These are phyloP conservation scores for Dothiorella sarmentorum DNA, from an alignment of 2,329 filamentous ascomycete genomes.

Conservation along the genomic window DNA sequence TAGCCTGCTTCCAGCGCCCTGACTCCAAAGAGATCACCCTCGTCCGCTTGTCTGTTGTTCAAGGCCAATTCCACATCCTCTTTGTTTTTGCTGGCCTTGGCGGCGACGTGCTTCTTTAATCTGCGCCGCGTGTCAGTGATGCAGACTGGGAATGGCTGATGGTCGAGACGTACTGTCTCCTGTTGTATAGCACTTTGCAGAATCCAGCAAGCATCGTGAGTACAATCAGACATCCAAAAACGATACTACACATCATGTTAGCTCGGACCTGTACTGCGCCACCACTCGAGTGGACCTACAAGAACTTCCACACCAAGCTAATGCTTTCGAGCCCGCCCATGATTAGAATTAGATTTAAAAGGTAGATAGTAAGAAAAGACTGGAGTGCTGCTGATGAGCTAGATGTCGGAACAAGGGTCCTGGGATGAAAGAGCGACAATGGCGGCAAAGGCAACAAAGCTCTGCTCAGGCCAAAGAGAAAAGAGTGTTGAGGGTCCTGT, in stretches of 20 bases:
- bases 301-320: constrained; percentile 37
- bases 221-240: constrained; percentile 32
- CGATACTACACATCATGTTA: constrained; percentile 27
- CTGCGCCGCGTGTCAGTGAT: constrained; percentile 20
- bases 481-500: neutral
- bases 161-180: constrained; percentile 30
- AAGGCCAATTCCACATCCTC: constrained; percentile 34
- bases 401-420: neutral
- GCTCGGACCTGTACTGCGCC: neutral
- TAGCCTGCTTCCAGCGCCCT: constrained; percentile 43
- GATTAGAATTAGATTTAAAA: constrained; percentile 13
- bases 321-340: constrained; percentile 29
- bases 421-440: constrained; percentile 8
- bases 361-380: neutral
- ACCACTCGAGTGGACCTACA: constrained; percentile 25
- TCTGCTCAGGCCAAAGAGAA: constrained; percentile 6
- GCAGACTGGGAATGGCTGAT: neutral
- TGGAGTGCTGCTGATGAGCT: neutral
- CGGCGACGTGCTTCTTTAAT: constrained; percentile 29
- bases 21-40: constrained; percentile 39
- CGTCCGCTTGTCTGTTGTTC: constrained; percentile 36
- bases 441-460: constrained; percentile 8
- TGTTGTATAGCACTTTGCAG: constrained; percentile 35
- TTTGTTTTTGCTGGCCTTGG: constrained; percentile 26
- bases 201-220: constrained; percentile 32